Percentiles rank a stretch among this genome's conserved stretches.
These are phyloP conservation scores for Earliella scabrosa DNA, from an alignment of 1,284 basidiomycete species.

Conservation along the genomic window DNA sequence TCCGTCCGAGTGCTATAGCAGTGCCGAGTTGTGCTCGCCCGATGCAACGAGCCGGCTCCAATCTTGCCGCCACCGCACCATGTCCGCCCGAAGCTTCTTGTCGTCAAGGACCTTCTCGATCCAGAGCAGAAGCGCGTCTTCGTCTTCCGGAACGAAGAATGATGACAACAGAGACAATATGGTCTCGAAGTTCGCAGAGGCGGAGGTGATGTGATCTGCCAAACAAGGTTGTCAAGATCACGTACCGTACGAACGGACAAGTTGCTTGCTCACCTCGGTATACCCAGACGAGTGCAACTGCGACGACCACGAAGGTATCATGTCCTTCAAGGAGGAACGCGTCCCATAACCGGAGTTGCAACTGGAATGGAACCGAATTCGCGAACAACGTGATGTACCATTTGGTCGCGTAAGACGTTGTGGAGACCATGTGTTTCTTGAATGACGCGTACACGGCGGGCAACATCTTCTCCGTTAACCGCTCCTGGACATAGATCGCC, in stretches of 20 bases:
- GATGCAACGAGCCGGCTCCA: conserved; percentile 72
- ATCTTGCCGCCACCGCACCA: conserved; percentile 71
- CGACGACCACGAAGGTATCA: conserved; percentile 86
- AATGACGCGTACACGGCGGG: conserved; percentile 88
- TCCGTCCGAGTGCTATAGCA: conserved; percentile 52
- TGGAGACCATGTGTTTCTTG: conserved; percentile 87
- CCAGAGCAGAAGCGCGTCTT: conserved; percentile 82
- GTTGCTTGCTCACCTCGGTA: conserved; percentile 63
- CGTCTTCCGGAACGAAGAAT: conserved; percentile 90
- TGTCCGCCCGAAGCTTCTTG: conserved; percentile 70
- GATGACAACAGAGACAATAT: conserved; percentile 88
- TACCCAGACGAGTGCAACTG: conserved; percentile 89
- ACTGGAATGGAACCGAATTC: conserved; percentile 96
- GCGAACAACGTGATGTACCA: conserved; percentile 99
- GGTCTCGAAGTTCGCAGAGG: conserved; percentile 87
- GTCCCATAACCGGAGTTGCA: conserved; percentile 95
- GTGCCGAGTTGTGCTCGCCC: conserved; percentile 65
- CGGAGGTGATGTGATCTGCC: conserved; percentile 76
- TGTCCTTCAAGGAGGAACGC: conserved; percentile 89
- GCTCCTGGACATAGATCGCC: conserved; percentile 93
- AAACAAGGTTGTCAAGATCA: background rate
- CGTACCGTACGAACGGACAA: conserved; percentile 1
- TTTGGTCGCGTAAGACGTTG: conserved; percentile 95
- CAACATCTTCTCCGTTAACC: conserved; percentile 83
- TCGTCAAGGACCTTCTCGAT: conserved; percentile 74